Base-by-base conservation (phyloP, 495 filamentous ascomycete genomes). In the Elaphomyces granulatus region DNA sequence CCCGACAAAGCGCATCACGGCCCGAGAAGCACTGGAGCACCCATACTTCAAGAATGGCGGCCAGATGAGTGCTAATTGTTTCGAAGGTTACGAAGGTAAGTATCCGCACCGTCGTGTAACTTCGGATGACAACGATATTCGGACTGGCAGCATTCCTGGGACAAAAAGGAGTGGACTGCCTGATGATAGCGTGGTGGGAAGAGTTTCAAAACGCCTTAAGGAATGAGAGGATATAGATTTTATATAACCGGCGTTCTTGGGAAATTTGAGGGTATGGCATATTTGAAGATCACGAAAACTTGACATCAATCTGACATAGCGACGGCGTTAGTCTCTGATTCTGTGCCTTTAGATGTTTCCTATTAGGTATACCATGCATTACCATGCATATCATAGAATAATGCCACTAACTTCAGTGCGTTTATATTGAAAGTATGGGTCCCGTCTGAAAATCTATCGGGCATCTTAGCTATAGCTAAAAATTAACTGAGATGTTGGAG, bases 111-210 rank as follows among this genome's bases (percentile, higher is more conserved):
- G 90, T 2, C 73, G 85, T 32, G 87, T 99, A 4, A 92, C 78
- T 38, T 80, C 88, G 50, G 90, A 96, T 48, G 86, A 94, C 51
- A 92, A 92, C 52, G 90, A 95, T 59, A 93, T 95, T 38, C 70
- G 83, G 3, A 82, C 80, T 0, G 74, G 75, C n/a, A 87, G 83
- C 55, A 55, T 94, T 23, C 84, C 90, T 4, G 90, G 90, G 1
- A 94, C 88, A 1, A 96, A 96, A 61, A 69, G 87, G 34, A 87
- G 81, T 44, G 90, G 84, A 2, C 48, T 94, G 40, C 81, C 83
- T 3, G 88, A 94, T 58, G 88, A 94, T 66, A 75, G 70, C 14
- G 44, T 90, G 31, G 63, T 77, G 33, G 65, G 56, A 21, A 52
- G 64, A 32, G 61, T 60, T 12, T 40, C 59, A 9, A 68, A 68